phyloP scores from a whole-genome alignment of 1,284 basidiomycete genomes.

The Boletus sp. region DNA sequence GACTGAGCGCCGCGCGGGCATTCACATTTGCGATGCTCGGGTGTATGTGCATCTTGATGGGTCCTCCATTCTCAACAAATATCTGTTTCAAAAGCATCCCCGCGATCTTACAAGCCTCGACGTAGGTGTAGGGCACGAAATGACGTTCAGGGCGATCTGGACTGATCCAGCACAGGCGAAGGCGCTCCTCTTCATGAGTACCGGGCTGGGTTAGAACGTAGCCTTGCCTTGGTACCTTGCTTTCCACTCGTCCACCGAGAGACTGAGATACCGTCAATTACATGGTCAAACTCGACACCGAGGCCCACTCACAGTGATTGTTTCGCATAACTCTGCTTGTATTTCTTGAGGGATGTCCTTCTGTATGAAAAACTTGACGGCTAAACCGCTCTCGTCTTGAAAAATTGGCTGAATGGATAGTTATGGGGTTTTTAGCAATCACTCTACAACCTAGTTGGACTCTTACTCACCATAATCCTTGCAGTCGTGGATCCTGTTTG shows the following conservation, averaged over 20 bases:
- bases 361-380: slow-evolving; percentile 77
- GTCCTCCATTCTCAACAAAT: slow-evolving; percentile 56
- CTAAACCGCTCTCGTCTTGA: slow-evolving; percentile 56
- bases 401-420: slow-evolving; percentile 53
- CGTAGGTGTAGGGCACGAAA: slow-evolving; percentile 74
- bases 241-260: slow-evolving; percentile 69
- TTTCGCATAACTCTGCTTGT: slow-evolving; percentile 64
- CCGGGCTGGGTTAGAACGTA: slow-evolving; percentile 67
- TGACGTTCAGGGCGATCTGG: slow-evolving; percentile 64
- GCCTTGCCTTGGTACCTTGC: slow-evolving; percentile 70
- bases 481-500: background rate
- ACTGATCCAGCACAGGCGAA: slow-evolving; percentile 63
- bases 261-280: slow-evolving; percentile 36
- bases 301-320: slow-evolving; percentile 49
- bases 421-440: slow-evolving; percentile 3
- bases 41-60: slow-evolving; percentile 73
- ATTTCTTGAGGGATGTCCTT: slow-evolving; percentile 66
- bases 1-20: slow-evolving; percentile 55
- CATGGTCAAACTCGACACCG: slow-evolving; percentile 1
- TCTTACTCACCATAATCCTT: slow-evolving; percentile 25
- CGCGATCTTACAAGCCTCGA: slow-evolving; percentile 73
- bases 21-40: slow-evolving; percentile 71
- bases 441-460: background rate
- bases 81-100: slow-evolving; percentile 69
- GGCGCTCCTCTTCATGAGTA: slow-evolving; percentile 64